Evolutionary conservation across 495 filamentous ascomycete genomes (phyloP).

Genomic region (Jackrogersella minutella): DNA sequence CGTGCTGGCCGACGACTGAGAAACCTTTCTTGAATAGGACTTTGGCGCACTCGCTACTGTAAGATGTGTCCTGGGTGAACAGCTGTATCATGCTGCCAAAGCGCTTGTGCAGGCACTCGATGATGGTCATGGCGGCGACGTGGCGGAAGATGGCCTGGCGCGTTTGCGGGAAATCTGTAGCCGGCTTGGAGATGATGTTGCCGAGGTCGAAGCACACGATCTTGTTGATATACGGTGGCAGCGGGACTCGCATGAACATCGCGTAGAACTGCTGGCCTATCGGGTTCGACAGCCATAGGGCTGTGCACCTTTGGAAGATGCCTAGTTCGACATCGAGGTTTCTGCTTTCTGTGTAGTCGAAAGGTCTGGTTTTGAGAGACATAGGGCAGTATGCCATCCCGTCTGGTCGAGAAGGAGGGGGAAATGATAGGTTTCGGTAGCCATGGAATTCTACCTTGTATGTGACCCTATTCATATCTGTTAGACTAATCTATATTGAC

Average conservation of each 20-base stretch:
- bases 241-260: constrained; percentile 23
- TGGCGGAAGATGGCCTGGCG: constrained; percentile 14
- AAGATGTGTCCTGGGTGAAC: constrained; percentile 21
- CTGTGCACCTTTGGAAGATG: background rate
- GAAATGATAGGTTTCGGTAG: constrained; percentile 20
- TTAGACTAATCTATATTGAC: background rate
- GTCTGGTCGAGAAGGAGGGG: background rate
- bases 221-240: constrained; percentile 25
- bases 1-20: constrained; percentile 23
- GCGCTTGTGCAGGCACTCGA: constrained; percentile 13
- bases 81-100: constrained; percentile 17
- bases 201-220: constrained; percentile 36
- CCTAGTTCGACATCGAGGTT: background rate
- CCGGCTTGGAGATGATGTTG: constrained; percentile 8
- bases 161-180: background rate
- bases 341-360: background rate
- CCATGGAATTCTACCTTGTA: constrained; percentile 27
- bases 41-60: constrained; percentile 9
- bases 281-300: constrained; percentile 2
- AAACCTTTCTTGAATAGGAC: constrained; percentile 20
- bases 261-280: constrained; percentile 20
- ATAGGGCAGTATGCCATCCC: constrained; percentile 19
- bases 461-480: background rate
- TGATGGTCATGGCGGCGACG: constrained; percentile 7
- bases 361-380: background rate